Evolutionary conservation across 805 yeast species (phyloP).

Genomic region (Schwanniomyces pseudopolymorphus): DNA sequence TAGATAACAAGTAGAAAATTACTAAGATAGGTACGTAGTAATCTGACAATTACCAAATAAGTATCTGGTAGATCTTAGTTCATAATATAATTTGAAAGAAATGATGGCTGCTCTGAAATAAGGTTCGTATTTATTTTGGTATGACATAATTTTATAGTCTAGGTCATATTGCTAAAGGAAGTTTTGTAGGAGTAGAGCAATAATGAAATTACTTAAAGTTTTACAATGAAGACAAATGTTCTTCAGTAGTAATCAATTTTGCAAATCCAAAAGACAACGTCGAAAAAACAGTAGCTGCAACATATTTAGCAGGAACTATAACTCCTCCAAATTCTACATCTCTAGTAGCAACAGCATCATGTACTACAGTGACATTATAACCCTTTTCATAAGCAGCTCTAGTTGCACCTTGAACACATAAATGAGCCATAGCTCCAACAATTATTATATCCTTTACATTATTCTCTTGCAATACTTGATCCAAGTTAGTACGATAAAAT

Average conservation of each 20-base stretch:
- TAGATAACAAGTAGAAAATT: too few species aligned
- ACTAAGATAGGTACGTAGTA: too few species aligned
- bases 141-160: too few species aligned
- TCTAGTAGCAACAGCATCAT: not conserved
- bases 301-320: conserved; percentile 1
- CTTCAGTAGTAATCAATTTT: conserved; percentile 1
- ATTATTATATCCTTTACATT: not conserved
- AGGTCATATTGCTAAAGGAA: too few species aligned
- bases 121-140: too few species aligned
- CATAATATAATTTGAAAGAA: too few species aligned
- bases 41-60: too few species aligned
- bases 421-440: not conserved
- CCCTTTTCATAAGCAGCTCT: conserved; percentile 1
- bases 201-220: too few species aligned
- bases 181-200: too few species aligned
- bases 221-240: not conserved
- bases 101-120: too few species aligned
- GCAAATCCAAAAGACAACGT: conserved; percentile 1
- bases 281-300: not conserved
- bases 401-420: conserved; percentile 1
- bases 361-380: not conserved
- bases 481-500: not conserved
- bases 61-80: too few species aligned
- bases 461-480: not conserved
- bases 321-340: not conserved